Evolutionary conservation across 1,139 yeast species (phyloP), one percentile per base, ranked within the genome.

Genomic region (Scheffersomyces insectosa): DNA sequence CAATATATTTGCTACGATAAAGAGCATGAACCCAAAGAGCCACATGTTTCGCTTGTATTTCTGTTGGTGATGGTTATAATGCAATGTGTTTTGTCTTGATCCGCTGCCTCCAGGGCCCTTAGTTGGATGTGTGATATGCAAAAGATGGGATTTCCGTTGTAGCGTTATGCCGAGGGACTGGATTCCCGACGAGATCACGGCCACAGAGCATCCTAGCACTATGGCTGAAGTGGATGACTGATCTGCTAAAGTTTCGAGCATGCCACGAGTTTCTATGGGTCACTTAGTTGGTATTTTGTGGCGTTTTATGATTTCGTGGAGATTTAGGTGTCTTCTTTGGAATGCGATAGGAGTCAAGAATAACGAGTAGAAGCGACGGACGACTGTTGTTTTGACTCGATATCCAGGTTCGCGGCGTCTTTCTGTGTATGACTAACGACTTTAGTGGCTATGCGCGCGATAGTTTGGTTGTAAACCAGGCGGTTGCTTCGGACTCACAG

Each of bases 131-230:
- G 35, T 45, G 42, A 27, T 44, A 42, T 45, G 57, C 41, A 77
- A 59, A 29, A 82, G 62, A 57, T 88, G 95, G 2, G 96, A 85
- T 57, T 85, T 86, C 45, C 97, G 73, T 62, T 90, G 97, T 36
- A 89, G 71, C 1, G 95, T 87, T 36, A 88, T 77, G 1, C 97
- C 97, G 13, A 88, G 68, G 3, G 95, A 85, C 64, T 89, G 97
- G 30, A 85, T 75, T 2, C 91, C 91, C 3, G 95, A 83, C 2
- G 95, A 86, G 12, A 85, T 56, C 14, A 89, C 79, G 5, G 95
- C 96, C 31, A 85, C 91, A 5, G 77, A 56, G 55, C 91, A 84
- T 11, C 96, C 96, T 28, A 79, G 48, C 9, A 67, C 50, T 11
- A 79, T 74, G 31, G 32, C 15, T 16, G 30, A 11, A 3, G 37